Evolutionary conservation across 306 rosid genomes (phyloP).

Genomic region (Macrotyloma uniflorum): DNA sequence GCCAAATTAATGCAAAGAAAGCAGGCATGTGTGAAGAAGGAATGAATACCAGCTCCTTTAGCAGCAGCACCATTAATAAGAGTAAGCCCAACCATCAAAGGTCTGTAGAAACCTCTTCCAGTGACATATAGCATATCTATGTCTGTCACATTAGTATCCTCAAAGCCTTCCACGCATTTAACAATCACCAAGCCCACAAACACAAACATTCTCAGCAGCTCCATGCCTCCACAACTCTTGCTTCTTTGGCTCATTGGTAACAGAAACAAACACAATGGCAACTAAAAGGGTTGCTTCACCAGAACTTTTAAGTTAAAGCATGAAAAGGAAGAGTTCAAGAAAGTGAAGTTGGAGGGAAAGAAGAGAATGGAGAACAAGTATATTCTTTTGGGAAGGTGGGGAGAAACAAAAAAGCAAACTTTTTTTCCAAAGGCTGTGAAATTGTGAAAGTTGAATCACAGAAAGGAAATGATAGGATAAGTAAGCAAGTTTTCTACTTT

Average conservation of each 20-base stretch:
- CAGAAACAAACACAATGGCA: slow-evolving; percentile 31
- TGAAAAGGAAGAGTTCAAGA: slow-evolving; percentile 28
- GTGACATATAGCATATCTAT: slow-evolving; percentile 40
- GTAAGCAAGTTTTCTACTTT: not conserved
- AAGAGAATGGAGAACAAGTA: slow-evolving; percentile 13
- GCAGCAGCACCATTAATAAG: slow-evolving; percentile 57
- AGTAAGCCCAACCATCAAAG: slow-evolving; percentile 55
- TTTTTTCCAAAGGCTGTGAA: not conserved
- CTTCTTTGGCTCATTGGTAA: slow-evolving; percentile 42
- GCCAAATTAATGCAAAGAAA: slow-evolving; percentile 14
- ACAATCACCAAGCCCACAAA: slow-evolving; percentile 41
- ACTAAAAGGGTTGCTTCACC: slow-evolving; percentile 26
- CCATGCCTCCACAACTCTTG: slow-evolving; percentile 30
- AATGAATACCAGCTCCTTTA: slow-evolving; percentile 60
- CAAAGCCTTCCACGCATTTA: slow-evolving; percentile 42
- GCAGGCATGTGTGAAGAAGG: not conserved
- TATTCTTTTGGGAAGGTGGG: not conserved
- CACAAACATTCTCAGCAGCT: slow-evolving; percentile 38
- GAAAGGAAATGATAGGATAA: not conserved
- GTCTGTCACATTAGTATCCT: slow-evolving; percentile 45
- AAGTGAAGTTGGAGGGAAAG: slow-evolving; percentile 18
- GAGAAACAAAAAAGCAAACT: not conserved
- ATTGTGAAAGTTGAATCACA: not conserved
- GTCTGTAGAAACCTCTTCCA: slow-evolving; percentile 39
- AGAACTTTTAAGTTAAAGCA: slow-evolving; percentile 5